phyloP scores from a whole-genome alignment of 1,284 basidiomycete species.

The Ganoderma multipileum region DNA sequence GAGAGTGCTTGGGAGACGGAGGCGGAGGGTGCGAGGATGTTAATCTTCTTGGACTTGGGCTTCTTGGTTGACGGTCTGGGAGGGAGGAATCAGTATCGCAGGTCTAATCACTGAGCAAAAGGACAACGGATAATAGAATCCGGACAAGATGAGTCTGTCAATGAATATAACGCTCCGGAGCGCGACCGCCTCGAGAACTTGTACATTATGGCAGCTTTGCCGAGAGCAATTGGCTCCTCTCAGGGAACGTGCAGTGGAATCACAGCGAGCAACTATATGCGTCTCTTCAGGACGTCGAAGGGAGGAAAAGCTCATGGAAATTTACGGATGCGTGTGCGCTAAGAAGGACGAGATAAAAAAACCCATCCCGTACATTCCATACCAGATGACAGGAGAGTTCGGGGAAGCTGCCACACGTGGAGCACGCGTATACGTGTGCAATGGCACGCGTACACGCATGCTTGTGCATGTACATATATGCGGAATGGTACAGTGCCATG shows the following conservation, averaged over 20 bases:
- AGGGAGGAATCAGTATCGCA: neutral
- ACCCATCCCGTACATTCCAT: neutral
- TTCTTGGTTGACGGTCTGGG: constrained; percentile 62
- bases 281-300: neutral
- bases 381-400: neutral
- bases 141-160: neutral
- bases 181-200: neutral
- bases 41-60: constrained; percentile 67
- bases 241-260: neutral
- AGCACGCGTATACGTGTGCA: neutral
- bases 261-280: neutral
- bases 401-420: neutral
- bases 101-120: neutral
- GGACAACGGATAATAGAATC: neutral
- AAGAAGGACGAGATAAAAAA: neutral
- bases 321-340: neutral
- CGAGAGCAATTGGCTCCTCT: neutral
- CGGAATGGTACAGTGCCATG: neutral
- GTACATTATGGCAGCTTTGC: neutral
- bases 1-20: constrained; percentile 42
- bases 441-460: neutral
- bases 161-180: neutral
- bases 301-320: too few species aligned
- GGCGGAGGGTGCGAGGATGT: constrained; percentile 40
- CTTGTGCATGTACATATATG: neutral